These are phyloP conservation scores for Salvia rosmarinus DNA, from an alignment of 257 asterid genomes.

Conservation along the genomic window DNA sequence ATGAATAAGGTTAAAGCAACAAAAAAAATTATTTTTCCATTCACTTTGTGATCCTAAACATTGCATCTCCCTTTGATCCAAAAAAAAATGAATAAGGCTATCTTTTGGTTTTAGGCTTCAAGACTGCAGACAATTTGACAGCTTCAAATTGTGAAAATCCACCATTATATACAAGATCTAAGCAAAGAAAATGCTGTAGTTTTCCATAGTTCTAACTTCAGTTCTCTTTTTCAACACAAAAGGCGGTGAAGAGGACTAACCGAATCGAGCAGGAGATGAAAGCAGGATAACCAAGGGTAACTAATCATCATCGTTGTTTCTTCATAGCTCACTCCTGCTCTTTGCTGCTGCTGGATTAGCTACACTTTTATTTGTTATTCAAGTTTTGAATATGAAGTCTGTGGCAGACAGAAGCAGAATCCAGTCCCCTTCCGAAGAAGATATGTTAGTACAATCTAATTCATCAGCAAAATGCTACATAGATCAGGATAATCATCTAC, in stretches of 20 bases:
- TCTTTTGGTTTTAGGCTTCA: neutral
- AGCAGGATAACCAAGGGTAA: neutral
- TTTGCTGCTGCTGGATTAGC: neutral
- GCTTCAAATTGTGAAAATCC: conserved; percentile 3
- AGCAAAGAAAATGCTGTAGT: neutral
- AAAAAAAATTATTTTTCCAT: neutral
- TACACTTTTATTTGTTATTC: neutral
- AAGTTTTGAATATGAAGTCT: neutral
- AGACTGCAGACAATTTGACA: neutral
- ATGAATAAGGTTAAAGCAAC: too few relatives aligned
- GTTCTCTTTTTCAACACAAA: too few relatives aligned
- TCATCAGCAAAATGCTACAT: neutral
- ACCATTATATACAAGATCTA: neutral
- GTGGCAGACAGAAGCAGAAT: neutral
- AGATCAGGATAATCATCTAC: neutral
- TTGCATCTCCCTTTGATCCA: neutral
- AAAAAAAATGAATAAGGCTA: too few relatives aligned
- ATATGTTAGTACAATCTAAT: neutral
- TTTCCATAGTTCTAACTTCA: neutral
- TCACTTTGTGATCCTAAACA: neutral
- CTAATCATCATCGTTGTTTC: neutral
- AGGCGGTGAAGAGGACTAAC: neutral
- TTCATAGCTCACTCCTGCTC: neutral
- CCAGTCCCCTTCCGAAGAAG: neutral
- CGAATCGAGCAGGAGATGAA: neutral